Evolutionary conservation across 768 basidiomycete species (phyloP), one percentile per base, ranked within the genome.

Genomic region (Lentinus brumalis): DNA sequence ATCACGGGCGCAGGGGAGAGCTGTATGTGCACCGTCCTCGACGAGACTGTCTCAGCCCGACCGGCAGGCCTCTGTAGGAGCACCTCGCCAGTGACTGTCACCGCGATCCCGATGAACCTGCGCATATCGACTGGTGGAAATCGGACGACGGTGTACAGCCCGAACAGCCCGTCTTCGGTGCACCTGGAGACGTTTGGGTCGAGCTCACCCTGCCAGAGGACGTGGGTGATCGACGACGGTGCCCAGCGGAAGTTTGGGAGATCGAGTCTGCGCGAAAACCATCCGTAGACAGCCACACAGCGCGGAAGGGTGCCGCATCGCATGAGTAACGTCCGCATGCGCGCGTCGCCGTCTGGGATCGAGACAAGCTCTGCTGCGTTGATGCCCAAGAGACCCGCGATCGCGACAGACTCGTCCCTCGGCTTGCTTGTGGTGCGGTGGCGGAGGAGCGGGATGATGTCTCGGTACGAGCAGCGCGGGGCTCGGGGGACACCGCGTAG

Each of bases 321-420:
- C 16, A 61, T 18, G 39, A 61, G 53, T 9, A 61, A 35, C 16
- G 59, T 21, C 40, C 12, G 26, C 53, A 56, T 61, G 9, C 53
- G 53, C 40, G 38, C 39, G 21, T 55, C 35, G 4, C 39, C 31
- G 16, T 29, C 46, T 9, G 47, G 38, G 9, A 55, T 31, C 9
- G 35, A 7, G 12, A 56, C 6, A 5, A 56, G 46, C 46, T 55
- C 30, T 2, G 14, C 35, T 31, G 32, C 42, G 49, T 61, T 50
- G 31, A 56, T 30, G 4, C 31, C 26, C 21, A 61, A 40, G 2
- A 61, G 30, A 40, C 59, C 39, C 10, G 53, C 35, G 35, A 60
- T 50, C 2, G 59, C 59, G 10, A 55, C n/a, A 4, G 40, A 12
- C 21, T 60, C 53, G 46, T 60, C 59, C 38, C 54, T 32, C 12